These are phyloP conservation scores for Cryptococcus amylolentus DNA, from an alignment of 1,284 basidiomycete genomes.

Conservation along the genomic window DNA sequence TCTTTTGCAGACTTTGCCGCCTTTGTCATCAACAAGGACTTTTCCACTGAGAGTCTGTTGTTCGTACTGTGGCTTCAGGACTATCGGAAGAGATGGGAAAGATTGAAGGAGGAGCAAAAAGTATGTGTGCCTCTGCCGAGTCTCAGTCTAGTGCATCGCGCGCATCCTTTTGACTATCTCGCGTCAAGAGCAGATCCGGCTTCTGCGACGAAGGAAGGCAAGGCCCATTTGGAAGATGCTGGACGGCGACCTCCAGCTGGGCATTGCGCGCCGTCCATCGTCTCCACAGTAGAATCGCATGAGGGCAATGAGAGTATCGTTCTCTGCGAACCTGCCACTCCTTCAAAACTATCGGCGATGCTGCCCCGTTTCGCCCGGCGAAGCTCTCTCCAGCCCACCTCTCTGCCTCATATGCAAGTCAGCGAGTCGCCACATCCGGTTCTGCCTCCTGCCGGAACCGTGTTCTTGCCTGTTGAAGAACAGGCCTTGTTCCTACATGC, in stretches of 20 bases:
- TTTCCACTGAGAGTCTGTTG: conserved; percentile 35
- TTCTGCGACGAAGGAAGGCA: too few species aligned
- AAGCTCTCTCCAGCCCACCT: neutral
- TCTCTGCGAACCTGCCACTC: neutral
- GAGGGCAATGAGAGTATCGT: neutral
- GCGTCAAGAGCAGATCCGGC: neutral
- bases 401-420: neutral
- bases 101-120: conserved; percentile 12
- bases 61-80: conserved; percentile 40
- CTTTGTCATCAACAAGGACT: conserved; percentile 37
- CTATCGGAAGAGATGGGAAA: conserved; percentile 23
- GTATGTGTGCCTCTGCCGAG: conserved; percentile 26
- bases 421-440: conserved; percentile 7
- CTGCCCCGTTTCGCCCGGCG: neutral
- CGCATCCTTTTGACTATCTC: conserved; percentile 29
- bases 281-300: too few species aligned
- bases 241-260: too few species aligned
- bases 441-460: conserved; percentile 21
- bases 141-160: conserved; percentile 26
- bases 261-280: too few species aligned
- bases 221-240: too few species aligned
- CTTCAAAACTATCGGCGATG: neutral
- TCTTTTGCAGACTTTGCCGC: conserved; percentile 37
- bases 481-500: conserved; percentile 38
- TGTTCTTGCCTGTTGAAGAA: conserved; percentile 11